A percentile compares a stretch with the other conserved stretches of the same genome.
These are phyloP conservation scores for Xerocomellus chrysenteron DNA, from an alignment of 768 basidiomycete species.

Conservation along the genomic window DNA sequence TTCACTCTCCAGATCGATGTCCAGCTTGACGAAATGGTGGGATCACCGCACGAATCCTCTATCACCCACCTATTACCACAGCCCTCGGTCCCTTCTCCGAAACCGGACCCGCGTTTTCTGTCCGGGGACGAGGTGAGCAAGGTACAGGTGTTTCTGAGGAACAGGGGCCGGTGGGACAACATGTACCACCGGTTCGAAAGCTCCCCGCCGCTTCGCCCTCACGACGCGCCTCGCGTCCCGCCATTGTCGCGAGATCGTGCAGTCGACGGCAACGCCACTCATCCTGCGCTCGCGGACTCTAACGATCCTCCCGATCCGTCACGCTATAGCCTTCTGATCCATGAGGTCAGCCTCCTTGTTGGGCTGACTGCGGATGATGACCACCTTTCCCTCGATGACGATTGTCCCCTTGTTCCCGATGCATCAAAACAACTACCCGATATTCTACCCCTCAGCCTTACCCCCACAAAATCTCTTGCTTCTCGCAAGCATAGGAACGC, in stretches of 20 bases:
- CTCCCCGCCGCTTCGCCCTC: conserved; percentile 5
- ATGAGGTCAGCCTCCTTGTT: conserved; percentile 33
- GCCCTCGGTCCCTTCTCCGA: neutral
- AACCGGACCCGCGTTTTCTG: neutral
- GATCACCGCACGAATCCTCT: neutral
- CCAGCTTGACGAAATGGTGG: conserved; percentile 5
- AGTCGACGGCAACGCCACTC: conserved; percentile 16
- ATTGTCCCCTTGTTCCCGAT: neutral
- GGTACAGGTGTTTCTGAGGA: conserved; percentile 16
- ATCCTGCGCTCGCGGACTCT: neutral
- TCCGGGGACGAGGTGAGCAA: conserved; percentile 16
- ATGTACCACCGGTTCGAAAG: conserved; percentile 10
- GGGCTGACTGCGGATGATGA: conserved; percentile 27
- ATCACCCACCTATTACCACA: neutral
- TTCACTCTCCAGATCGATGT: conserved; percentile 9
- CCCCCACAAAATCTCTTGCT: conserved; percentile 22
- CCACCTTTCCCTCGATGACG: neutral
- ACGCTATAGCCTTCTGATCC: conserved; percentile 29
- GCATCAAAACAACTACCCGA: conserved; percentile 5
- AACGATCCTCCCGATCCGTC: conserved; percentile 9
- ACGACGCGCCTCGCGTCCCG: neutral
- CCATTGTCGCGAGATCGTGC: neutral
- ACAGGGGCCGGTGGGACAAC: conserved; percentile 8
- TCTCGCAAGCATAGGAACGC: conserved; percentile 8
- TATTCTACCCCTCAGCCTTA: conserved; percentile 16